phyloP scores from a whole-genome alignment of 176 grass and related monocot species.

The Carex littledalei region DNA sequence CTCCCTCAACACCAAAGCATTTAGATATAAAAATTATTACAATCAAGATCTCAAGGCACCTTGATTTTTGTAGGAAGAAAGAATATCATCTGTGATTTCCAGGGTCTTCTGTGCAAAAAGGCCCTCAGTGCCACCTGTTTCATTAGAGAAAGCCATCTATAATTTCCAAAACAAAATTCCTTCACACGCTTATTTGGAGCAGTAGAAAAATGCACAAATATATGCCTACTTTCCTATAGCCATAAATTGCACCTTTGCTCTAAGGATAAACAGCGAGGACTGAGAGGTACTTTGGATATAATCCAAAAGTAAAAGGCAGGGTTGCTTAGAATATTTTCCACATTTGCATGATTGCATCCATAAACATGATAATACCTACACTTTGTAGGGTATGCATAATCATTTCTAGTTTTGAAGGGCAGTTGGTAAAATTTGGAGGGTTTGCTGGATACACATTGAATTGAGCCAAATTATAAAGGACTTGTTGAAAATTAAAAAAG shows the following conservation, averaged over 20 bases:
- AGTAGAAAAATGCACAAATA: not conserved
- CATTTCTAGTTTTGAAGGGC: not conserved
- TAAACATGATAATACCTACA: slow-evolving; percentile 3
- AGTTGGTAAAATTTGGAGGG: not conserved
- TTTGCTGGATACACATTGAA: not conserved
- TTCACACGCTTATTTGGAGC: not conserved
- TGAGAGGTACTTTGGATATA: not conserved
- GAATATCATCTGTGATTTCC: slow-evolving; percentile 85
- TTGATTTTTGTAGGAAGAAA: slow-evolving; percentile 98
- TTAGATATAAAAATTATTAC: not conserved
- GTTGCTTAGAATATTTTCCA: not conserved
- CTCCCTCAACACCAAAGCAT: not conserved
- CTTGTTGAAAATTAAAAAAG: not conserved
- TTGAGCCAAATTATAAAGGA: not conserved
- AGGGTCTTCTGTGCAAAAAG: slow-evolving; percentile 89
- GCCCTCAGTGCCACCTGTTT: slow-evolving; percentile 84
- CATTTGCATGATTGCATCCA: not conserved
- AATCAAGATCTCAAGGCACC: slow-evolving; percentile 21
- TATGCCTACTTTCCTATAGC: not conserved
- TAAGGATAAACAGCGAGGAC: not conserved
- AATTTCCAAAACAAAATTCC: not conserved
- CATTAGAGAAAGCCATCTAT: slow-evolving; percentile 7
- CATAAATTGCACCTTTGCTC: not conserved
- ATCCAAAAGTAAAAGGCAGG: not conserved
- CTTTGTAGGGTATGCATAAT: not conserved